Percentiles rank a stretch among this genome's conserved stretches.
phyloP scores from a whole-genome alignment of 257 asterid species.

The Solanum boliviense region DNA sequence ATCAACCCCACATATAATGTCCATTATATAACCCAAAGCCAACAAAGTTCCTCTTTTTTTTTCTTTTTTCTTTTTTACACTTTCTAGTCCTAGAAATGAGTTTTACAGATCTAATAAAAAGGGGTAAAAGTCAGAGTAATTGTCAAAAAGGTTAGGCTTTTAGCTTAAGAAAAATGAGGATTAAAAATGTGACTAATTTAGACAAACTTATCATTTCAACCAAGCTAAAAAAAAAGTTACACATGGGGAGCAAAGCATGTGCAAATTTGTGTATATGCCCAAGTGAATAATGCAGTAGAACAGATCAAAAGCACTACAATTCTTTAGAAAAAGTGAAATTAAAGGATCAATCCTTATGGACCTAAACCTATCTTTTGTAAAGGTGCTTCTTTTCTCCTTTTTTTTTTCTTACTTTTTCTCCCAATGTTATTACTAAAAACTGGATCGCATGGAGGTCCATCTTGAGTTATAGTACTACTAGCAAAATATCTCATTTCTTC shows the following conservation, averaged over 20 bases:
- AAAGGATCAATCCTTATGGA: neutral
- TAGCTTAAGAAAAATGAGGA: neutral
- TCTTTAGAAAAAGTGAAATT: neutral
- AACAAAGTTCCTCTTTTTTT: neutral
- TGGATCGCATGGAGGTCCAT: neutral
- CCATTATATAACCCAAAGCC: neutral
- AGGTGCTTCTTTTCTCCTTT: neutral
- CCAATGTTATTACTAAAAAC: neutral
- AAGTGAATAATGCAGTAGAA: neutral
- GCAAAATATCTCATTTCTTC: neutral
- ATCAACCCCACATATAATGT: neutral
- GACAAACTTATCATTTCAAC: neutral
- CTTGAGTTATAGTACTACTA: neutral
- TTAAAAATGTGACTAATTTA: neutral
- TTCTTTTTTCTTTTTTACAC: no score
- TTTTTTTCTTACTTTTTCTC: neutral
- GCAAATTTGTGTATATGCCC: neutral
- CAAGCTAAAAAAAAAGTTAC: neutral
- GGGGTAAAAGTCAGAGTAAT: neutral
- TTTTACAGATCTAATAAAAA: neutral
- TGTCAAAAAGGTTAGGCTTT: neutral
- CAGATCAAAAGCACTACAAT: neutral
- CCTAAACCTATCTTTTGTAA: neutral
- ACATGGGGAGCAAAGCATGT: conserved; percentile 1
- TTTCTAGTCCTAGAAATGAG: neutral